A percentile compares a stretch with the other conserved stretches of the same genome.
Evolutionary conservation across 2,329 filamentous ascomycete species (phyloP).

Genomic region (Talaromyces sp.): DNA sequence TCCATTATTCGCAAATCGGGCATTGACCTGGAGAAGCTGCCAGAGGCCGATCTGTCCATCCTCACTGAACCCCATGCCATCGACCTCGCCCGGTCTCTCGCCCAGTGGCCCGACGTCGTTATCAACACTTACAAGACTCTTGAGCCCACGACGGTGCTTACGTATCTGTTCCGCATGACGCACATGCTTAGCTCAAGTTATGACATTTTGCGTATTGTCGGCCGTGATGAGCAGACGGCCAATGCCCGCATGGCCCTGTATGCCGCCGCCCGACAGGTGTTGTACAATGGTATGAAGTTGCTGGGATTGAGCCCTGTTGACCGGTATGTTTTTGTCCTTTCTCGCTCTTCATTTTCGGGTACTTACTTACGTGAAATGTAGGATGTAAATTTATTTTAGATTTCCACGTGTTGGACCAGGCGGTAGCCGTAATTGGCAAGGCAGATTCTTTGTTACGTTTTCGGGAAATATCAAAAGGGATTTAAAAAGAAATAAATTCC

Average conservation of each 20-base stretch:
- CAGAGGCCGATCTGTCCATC: slow-evolving; percentile 53
- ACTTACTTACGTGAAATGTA: not conserved
- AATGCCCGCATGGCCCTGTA: slow-evolving; percentile 60
- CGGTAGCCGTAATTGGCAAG: not conserved
- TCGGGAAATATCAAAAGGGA: not conserved
- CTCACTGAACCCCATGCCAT: slow-evolving; percentile 58
- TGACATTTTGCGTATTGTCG: slow-evolving; percentile 58
- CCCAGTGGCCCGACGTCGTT: slow-evolving; percentile 62
- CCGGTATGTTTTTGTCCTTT: slow-evolving; percentile 33
- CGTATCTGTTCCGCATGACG: slow-evolving; percentile 63
- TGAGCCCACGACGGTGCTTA: slow-evolving; percentile 63
- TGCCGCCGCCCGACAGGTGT: slow-evolving; percentile 56
- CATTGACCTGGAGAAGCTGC: slow-evolving; percentile 43
- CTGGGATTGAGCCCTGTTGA: slow-evolving; percentile 62
- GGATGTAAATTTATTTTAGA: not conserved
- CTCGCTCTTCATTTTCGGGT: not conserved
- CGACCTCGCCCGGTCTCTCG: slow-evolving; percentile 57
- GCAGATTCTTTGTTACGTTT: not conserved
- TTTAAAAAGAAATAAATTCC: not conserved
- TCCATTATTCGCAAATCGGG: slow-evolving; percentile 55
- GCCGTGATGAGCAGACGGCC: slow-evolving; percentile 53
- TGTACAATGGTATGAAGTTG: slow-evolving; percentile 62
- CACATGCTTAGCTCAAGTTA: slow-evolving; percentile 59
- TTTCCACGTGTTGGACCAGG: not conserved
- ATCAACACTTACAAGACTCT: slow-evolving; percentile 59